Evolutionary conservation across 495 filamentous ascomycete genomes (phyloP).

Genomic region (Xylaria cubensis): DNA sequence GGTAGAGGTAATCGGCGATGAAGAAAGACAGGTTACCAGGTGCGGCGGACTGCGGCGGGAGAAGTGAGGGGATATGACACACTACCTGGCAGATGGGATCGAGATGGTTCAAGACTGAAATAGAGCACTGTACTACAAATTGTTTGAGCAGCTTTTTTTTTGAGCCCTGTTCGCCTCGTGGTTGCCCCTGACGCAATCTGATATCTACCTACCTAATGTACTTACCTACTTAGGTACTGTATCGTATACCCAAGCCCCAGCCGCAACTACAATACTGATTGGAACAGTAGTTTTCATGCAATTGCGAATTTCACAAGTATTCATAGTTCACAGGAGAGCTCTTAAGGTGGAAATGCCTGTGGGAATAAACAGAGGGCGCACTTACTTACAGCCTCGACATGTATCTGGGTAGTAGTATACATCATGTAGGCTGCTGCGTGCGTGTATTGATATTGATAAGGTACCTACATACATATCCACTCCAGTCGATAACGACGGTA

Average conservation of each 20-base stretch:
- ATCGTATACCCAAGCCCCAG: too few species aligned
- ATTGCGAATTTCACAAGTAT: too few species aligned
- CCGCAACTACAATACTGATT: too few species aligned
- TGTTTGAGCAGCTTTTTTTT: background rate
- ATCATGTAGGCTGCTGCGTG: too few species aligned
- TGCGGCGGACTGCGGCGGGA: background rate
- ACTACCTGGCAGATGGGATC: slow-evolving; percentile 6
- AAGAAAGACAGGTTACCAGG: background rate
- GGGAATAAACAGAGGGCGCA: background rate
- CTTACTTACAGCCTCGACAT: background rate
- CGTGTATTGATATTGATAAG: too few species aligned
- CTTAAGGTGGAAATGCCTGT: too few species aligned
- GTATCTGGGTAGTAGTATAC: too few species aligned
- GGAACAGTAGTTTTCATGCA: too few species aligned
- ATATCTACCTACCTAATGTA: background rate
- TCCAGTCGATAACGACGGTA: too few species aligned
- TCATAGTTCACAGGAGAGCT: too few species aligned
- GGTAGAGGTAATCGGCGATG: background rate
- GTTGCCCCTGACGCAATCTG: background rate
- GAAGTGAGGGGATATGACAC: background rate
- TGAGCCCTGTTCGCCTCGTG: background rate
- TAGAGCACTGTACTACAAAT: background rate
- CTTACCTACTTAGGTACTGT: too few species aligned
- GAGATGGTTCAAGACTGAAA: slow-evolving; percentile 5
- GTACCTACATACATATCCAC: too few species aligned